Percentiles rank a stretch among this genome's conserved stretches.
Evolutionary conservation across 108 stramenopile species (phyloP).

Genomic region (Epithemia pelagica): DNA sequence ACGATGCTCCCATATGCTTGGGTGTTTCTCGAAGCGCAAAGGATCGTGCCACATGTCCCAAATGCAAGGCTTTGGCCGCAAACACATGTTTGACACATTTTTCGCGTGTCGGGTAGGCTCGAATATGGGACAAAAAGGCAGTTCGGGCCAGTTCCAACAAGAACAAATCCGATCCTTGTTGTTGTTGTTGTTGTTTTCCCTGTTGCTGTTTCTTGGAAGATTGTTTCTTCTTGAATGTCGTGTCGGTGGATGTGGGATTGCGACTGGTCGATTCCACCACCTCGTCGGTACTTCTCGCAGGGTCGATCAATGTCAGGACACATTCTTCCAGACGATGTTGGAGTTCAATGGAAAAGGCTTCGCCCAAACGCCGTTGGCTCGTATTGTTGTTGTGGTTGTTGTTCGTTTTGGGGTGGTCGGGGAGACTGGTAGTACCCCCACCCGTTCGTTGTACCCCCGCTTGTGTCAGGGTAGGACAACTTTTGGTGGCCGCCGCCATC

Average conservation of each 20-base stretch:
- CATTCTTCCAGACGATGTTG: constrained; percentile 46
- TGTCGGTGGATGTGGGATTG: not conserved
- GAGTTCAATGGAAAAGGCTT: constrained; percentile 51
- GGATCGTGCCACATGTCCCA: constrained; percentile 81
- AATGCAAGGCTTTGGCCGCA: constrained; percentile 69
- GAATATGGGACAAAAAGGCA: constrained; percentile 67
- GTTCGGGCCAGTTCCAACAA: constrained; percentile 57
- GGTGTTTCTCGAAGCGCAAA: constrained; percentile 84
- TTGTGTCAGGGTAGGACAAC: constrained; percentile 43
- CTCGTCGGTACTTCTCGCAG: constrained; percentile 14
- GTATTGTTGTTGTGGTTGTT: too few relatives aligned
- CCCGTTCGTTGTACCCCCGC: constrained; percentile 32
- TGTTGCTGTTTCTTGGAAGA: constrained; percentile 17
- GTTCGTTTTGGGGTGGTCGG: not conserved
- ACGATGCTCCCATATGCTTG: constrained; percentile 30
- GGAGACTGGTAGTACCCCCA: constrained; percentile 2
- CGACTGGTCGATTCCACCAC: not conserved
- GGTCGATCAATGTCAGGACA: constrained; percentile 26
- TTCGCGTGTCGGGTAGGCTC: constrained; percentile 86
- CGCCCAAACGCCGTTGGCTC: constrained; percentile 9
- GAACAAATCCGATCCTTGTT: constrained; percentile 6
- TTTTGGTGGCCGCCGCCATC: constrained; percentile 43
- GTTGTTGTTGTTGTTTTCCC: constrained; percentile 19
- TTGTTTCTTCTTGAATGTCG: constrained; percentile 10
- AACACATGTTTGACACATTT: constrained; percentile 79